Evolutionary conservation across 805 yeast species (phyloP).

Genomic region (Zygotorulaspora florentina): DNA sequence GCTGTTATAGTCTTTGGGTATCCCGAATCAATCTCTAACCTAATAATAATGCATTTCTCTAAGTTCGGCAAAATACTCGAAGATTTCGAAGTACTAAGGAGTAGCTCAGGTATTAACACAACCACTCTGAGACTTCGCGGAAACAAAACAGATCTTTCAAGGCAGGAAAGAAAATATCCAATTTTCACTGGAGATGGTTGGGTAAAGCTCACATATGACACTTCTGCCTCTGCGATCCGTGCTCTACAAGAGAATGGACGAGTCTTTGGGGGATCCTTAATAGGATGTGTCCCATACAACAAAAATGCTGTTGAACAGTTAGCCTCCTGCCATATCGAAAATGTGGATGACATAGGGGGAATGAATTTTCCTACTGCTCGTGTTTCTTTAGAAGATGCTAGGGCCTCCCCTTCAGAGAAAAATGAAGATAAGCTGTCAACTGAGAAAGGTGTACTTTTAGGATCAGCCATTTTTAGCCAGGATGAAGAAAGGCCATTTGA

Average conservation of each 20-base stretch:
- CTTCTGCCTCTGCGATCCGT: constrained; percentile 67
- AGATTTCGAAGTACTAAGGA: constrained; percentile 51
- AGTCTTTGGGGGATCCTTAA: constrained; percentile 57
- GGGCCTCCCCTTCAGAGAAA: background rate
- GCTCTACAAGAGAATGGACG: constrained; percentile 83
- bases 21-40: constrained; percentile 67
- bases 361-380: constrained; percentile 12
- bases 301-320: constrained; percentile 58
- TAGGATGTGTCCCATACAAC: constrained; percentile 69
- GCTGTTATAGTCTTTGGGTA: constrained; percentile 87
- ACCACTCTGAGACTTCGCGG: constrained; percentile 25
- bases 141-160: constrained; percentile 8
- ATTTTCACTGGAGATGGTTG: constrained; percentile 83
- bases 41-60: constrained; percentile 65
- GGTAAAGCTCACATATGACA: constrained; percentile 85
- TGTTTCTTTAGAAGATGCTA: constrained; percentile 5
- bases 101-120: constrained; percentile 31
- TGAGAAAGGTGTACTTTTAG: background rate
- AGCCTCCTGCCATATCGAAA: constrained; percentile 36
- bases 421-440: background rate
- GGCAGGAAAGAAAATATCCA: constrained; percentile 44
- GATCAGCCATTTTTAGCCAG: background rate
- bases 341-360: constrained; percentile 30
- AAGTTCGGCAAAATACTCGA: constrained; percentile 80
- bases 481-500: background rate